Evolutionary conservation across 2,329 filamentous ascomycete genomes (phyloP), one percentile per base, ranked within the genome.

Genomic region (Chaetothyriales sp.): DNA sequence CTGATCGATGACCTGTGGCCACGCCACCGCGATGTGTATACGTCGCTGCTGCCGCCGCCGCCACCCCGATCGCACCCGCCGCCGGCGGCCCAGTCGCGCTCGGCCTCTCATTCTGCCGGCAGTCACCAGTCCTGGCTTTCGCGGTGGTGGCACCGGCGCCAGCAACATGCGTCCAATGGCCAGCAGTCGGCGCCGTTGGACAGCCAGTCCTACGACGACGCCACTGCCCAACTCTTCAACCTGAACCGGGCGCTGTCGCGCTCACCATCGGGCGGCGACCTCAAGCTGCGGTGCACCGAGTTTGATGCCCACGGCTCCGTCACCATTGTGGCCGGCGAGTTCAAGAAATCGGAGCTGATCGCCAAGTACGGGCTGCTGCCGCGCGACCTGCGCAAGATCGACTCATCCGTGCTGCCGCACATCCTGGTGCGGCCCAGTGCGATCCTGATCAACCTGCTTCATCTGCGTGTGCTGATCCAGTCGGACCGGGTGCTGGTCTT

Each of bases 271-370:
- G 68, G 84, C 86, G 2, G 82, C 85, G 22, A 95, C 67, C 80
- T 89, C 28, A 83, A 88, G 54, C 73, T 98, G 59, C 79, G 92
- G 50, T 98, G 92, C 65, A 98, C 92, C 1, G 92, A 98, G 68
- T 86, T 97, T 54, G 89, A 97, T 62, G 88, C 89, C 66, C 81
- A 86, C 63, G 92, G 92, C 43, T 85, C 94, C 61, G 89, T 95
- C 22, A 94, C 90, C 18, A 74, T 97, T 53, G 85, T 94, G 18
- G 94, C 94, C 65, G 88, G 89, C 54, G 92, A 97, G 68, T 97
- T 95, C 69, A 94, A 92, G 71, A 98, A 98, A 76, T 92, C 82
- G 63, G 92, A 98, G 71, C 75, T 98, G 46, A 97, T 95, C 67
- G 89, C 89, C 50, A 95, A 92, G 77, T 86, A 89, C 69, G 49